Percentiles rank a stretch among this genome's conserved stretches.
phyloP scores from a whole-genome alignment of 768 basidiomycete species.

The Boletus edulis region DNA sequence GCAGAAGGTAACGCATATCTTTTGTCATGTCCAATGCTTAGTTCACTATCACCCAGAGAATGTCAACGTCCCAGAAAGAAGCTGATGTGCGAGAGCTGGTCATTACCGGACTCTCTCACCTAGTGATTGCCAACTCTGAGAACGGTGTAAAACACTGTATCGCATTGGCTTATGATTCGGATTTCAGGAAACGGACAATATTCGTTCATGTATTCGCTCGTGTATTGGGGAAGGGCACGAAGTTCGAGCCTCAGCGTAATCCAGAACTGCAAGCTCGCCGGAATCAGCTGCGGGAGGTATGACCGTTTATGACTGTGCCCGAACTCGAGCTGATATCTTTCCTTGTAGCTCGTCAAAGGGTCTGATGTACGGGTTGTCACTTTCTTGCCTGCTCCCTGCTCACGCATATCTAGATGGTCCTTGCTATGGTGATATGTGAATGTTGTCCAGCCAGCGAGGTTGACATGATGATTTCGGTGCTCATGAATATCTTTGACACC shows the following conservation, averaged over 20 bases:
- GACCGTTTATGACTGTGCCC: conserved; percentile 18
- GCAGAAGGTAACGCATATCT: conserved; percentile 38
- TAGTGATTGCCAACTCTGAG: conserved; percentile 83
- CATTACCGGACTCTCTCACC: conserved; percentile 75
- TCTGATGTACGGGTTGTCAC: conserved; percentile 53
- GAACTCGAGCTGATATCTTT: conserved; percentile 2
- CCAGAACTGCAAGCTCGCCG: conserved; percentile 45
- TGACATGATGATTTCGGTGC: conserved; percentile 79
- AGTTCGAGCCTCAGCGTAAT: conserved; percentile 64
- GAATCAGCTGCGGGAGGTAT: conserved; percentile 58
- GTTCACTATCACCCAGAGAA: conserved; percentile 35
- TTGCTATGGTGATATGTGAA: conserved; percentile 86
- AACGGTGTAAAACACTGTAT: conserved; percentile 89
- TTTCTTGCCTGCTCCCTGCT: conserved; percentile 1
- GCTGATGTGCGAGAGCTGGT: conserved; percentile 71
- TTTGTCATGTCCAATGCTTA: not conserved
- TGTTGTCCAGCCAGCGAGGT: conserved; percentile 76
- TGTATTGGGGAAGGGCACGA: conserved; percentile 76
- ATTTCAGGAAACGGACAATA: conserved; percentile 67
- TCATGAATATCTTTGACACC: conserved; percentile 85
- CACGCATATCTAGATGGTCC: conserved; percentile 51
- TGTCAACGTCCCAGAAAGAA: conserved; percentile 46
- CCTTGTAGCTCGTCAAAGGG: conserved; percentile 62
- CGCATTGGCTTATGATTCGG: conserved; percentile 70
- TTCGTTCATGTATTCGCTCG: conserved; percentile 84